phyloP scores from a whole-genome alignment of 2,329 filamentous ascomycete species.

The Apiospora arundinis region DNA sequence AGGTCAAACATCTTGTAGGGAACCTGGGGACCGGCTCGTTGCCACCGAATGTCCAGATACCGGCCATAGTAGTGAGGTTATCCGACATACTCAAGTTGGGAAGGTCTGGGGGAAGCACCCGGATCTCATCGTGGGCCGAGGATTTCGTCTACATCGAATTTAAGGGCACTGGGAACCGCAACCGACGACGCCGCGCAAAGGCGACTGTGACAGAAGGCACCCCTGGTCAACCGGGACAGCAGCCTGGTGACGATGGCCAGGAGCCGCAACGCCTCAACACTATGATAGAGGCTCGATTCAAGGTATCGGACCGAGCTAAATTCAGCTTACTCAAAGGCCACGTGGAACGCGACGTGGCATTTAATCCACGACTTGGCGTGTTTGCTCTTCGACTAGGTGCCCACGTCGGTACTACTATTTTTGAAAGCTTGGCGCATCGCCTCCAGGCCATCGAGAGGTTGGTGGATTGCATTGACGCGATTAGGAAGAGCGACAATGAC shows the following conservation, averaged over 20 bases:
- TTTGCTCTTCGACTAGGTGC: slow-evolving; percentile 68
- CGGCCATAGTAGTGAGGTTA: slow-evolving; percentile 55
- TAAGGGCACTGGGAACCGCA: slow-evolving; percentile 47
- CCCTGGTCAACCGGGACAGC: background rate
- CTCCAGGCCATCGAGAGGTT: slow-evolving; percentile 73
- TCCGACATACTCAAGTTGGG: slow-evolving; percentile 47
- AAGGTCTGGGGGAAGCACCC: slow-evolving; percentile 30
- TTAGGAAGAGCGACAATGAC: slow-evolving; percentile 61
- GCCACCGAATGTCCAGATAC: slow-evolving; percentile 52
- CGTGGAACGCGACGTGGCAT: slow-evolving; percentile 67
- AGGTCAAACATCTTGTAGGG: slow-evolving; percentile 47
- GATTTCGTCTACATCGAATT: slow-evolving; percentile 66
- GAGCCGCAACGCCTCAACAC: slow-evolving; percentile 42
- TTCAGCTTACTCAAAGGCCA: slow-evolving; percentile 61
- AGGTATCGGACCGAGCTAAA: slow-evolving; percentile 58
- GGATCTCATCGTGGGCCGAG: slow-evolving; percentile 58
- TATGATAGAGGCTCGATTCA: slow-evolving; percentile 60
- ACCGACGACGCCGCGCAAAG: background rate
- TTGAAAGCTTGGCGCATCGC: slow-evolving; percentile 64
- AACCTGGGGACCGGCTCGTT: slow-evolving; percentile 46
- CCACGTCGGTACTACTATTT: slow-evolving; percentile 62
- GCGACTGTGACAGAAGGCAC: background rate
- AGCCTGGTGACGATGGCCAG: background rate
- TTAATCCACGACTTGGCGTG: slow-evolving; percentile 63
- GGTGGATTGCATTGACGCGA: slow-evolving; percentile 71